Percentiles rank a stretch among this genome's conserved stretches.
Evolutionary conservation across 2,329 filamentous ascomycete genomes (phyloP).

Genomic region (Stagonosporopsis cucurbitacearum): DNA sequence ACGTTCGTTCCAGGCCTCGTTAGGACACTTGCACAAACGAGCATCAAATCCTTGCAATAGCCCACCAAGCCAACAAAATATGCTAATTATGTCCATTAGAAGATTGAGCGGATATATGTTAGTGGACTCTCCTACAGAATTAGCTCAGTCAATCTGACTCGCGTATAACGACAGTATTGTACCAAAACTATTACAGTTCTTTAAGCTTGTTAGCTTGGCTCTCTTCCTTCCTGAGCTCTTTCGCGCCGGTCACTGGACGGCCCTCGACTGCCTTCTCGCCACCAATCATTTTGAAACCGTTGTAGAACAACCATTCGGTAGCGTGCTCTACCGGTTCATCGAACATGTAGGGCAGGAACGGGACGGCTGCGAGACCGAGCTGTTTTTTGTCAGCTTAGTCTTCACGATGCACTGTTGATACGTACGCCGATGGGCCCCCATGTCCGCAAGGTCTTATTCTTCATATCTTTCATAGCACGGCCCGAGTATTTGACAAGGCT

Average conservation of each 20-base stretch:
- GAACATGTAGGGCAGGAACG: slow-evolving; percentile 82
- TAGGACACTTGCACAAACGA: not conserved
- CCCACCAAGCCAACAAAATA: too few relatives aligned
- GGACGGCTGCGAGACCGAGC: slow-evolving; percentile 71
- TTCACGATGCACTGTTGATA: slow-evolving; percentile 10
- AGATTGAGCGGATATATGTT: not conserved
- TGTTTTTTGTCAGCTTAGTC: slow-evolving; percentile 35
- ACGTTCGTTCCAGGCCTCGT: not conserved
- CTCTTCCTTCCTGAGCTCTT: slow-evolving; percentile 46
- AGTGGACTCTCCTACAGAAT: not conserved
- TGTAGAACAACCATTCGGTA: slow-evolving; percentile 89
- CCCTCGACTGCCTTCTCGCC: slow-evolving; percentile 64
- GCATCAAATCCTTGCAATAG: not conserved
- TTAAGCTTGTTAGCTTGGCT: slow-evolving; percentile 45
- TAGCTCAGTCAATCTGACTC: not conserved
- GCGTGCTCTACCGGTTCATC: slow-evolving; percentile 92
- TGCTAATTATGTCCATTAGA: not conserved
- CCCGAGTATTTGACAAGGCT: slow-evolving; percentile 91
- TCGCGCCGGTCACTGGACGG: slow-evolving; percentile 47
- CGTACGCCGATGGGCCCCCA: slow-evolving; percentile 92
- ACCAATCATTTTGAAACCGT: slow-evolving; percentile 75
- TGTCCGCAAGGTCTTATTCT: slow-evolving; percentile 77
- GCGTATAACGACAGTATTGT: not conserved
- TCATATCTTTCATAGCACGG: slow-evolving; percentile 79
- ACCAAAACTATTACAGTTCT: slow-evolving; percentile 44